Evolutionary conservation across 2,329 filamentous ascomycete genomes (phyloP), one percentile per base, ranked within the genome.

Genomic region (Colletotrichum sp.): DNA sequence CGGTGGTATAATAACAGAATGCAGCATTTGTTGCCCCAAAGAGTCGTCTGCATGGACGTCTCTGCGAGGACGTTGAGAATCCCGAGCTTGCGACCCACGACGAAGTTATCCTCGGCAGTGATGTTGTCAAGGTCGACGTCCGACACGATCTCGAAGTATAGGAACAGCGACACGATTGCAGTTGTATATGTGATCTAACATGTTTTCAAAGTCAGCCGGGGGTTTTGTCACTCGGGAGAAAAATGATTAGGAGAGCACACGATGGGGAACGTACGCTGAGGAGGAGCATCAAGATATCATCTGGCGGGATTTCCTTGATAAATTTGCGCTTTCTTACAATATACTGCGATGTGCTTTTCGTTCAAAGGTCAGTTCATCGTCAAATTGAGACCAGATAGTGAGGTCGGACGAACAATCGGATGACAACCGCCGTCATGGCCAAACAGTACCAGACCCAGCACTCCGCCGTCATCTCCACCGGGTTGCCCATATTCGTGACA

Each of bases 1-100:
- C 75, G 72, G 28, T 67, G 63, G 16, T 75, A 77, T 7, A 77
- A 27, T 8, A 77, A 15, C 32, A 77, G n/a, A 4, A 77, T 39
- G 30, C 75, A 77, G 27, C 67, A 71, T 48, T 77, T 77, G 12
- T 77, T 77, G 7, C 75, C 75, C 75, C 72, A 77, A 6, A 77
- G 48, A 8, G 75, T 77, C 22, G 75, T 77, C 28, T 77, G 67
- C 12, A 77, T 75, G n/a, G 71, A 32, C 3, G 75, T 77, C 28
- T 77, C 72, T 16, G 55, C 63, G 1, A 77, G 57, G 19, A 75
- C 61, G 30, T 77, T 77, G 15, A 75, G 7, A 2, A 77, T 71
- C 1, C 75, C 75, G 5, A 77, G 67, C 16, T 60, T 36, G 19
- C 67, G 63, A 7, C 71, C 72, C 16, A 48, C 34, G 5, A 60